Evolutionary conservation across 192 early-diverging fungal species (phyloP).

Genomic region (Entomortierella lignicola): DNA sequence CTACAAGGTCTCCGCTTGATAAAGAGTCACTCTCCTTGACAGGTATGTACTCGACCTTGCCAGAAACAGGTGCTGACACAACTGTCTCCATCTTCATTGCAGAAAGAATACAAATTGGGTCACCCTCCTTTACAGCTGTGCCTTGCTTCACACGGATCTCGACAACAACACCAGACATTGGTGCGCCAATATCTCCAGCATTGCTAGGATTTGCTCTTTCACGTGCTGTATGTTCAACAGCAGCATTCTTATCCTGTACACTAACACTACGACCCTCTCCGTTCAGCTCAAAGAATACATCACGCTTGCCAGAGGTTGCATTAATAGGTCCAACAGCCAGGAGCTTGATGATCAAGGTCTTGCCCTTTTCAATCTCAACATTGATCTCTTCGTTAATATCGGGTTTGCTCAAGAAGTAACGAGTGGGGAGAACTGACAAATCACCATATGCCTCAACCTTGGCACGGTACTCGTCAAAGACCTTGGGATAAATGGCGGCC

Average conservation of each 20-base stretch:
- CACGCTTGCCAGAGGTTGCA: conserved; percentile 74
- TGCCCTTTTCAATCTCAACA: conserved; percentile 87
- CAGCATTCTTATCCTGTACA: conserved; percentile 72
- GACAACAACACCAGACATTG: conserved; percentile 97
- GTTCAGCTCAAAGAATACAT: conserved; percentile 97
- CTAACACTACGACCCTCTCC: conserved; percentile 92
- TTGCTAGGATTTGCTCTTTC: conserved; percentile 81
- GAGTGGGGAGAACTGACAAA: conserved; percentile 90
- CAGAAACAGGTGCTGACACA: conserved; percentile 82
- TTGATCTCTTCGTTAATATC: conserved; percentile 91
- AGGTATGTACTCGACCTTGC: conserved; percentile 77
- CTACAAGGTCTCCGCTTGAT: conserved; percentile 86
- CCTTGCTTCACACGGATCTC: conserved; percentile 90
- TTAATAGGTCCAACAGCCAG: conserved; percentile 91
- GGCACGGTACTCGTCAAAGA: conserved; percentile 86
- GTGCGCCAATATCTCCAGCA: conserved; percentile 88
- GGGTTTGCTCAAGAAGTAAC: conserved; percentile 89
- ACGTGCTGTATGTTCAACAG: conserved; percentile 71
- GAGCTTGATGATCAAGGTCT: conserved; percentile 90
- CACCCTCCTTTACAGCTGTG: conserved; percentile 85
- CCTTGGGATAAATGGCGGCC: conserved; percentile 94
- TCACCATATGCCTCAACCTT: conserved; percentile 85
- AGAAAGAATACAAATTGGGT: conserved; percentile 90
- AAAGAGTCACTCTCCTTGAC: conserved; percentile 83
- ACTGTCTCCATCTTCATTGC: conserved; percentile 99